Percentiles rank a stretch among this genome's conserved stretches.
These are phyloP conservation scores for Iodosphaeria phyllophila DNA, from an alignment of 2,329 filamentous ascomycete genomes.

Conservation along the genomic window DNA sequence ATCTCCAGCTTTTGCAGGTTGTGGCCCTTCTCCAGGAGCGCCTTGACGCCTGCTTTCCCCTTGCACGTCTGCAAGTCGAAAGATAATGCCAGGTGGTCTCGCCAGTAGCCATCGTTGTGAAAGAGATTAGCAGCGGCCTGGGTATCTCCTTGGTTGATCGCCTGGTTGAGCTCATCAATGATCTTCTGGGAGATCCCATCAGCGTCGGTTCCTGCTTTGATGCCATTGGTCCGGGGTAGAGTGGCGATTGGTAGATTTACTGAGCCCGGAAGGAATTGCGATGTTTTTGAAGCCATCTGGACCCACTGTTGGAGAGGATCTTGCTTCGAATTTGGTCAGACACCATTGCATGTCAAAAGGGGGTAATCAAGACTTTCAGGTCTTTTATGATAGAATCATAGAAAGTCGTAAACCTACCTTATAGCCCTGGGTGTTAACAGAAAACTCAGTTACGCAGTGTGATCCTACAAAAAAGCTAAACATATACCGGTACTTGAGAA, in stretches of 20 bases:
- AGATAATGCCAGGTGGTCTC: conserved; percentile 35
- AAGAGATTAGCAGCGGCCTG: conserved; percentile 19
- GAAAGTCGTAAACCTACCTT: too few relatives aligned
- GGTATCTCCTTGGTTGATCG: conserved; percentile 17
- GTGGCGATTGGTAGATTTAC: conserved; percentile 17
- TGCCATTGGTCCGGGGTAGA: conserved; percentile 20
- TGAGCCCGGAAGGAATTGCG: conserved; percentile 12
- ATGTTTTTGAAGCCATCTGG: too few relatives aligned
- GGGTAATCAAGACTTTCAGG: too few relatives aligned
- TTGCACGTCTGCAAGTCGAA: conserved; percentile 36
- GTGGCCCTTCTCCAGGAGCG: conserved; percentile 19
- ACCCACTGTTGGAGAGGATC: too few relatives aligned
- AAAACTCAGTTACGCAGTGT: too few relatives aligned
- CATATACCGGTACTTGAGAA: too few relatives aligned
- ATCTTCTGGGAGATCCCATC: conserved; percentile 16
- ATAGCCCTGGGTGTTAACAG: too few relatives aligned
- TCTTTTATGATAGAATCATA: too few relatives aligned
- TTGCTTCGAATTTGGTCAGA: too few relatives aligned
- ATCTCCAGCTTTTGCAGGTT: conserved; percentile 23
- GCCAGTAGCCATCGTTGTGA: conserved; percentile 30
- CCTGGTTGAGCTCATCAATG: conserved; percentile 16
- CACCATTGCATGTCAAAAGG: too few relatives aligned
- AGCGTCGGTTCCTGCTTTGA: conserved; percentile 15
- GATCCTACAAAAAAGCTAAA: too few relatives aligned
- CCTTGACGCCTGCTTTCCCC: conserved; percentile 20